phyloP scores from a whole-genome alignment of 805 yeast species.

The Lipomyces chichibuensis region DNA sequence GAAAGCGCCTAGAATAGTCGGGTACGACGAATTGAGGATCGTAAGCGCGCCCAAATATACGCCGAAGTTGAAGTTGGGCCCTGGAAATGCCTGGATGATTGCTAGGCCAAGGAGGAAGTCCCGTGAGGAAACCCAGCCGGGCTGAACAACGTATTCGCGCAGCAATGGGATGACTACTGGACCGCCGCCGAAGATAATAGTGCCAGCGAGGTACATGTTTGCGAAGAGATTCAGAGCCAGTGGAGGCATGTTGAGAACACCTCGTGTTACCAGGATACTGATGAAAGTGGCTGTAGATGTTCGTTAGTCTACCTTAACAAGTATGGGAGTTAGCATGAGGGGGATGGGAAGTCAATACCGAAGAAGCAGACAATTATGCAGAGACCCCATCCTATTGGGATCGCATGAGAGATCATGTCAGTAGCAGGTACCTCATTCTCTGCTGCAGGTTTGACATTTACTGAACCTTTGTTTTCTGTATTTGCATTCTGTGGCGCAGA shows the following conservation, averaged over 20 bases:
- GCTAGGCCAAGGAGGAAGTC: conserved; percentile 27
- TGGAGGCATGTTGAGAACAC: background rate
- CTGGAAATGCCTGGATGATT: conserved; percentile 28
- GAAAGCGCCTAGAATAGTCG: conserved; percentile 17
- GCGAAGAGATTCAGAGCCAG: conserved; percentile 15
- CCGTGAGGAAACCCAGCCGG: conserved; percentile 29
- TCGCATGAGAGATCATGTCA: background rate
- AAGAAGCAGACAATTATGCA: background rate
- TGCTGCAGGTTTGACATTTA: background rate
- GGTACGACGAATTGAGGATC: conserved; percentile 2
- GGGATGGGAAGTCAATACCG: background rate
- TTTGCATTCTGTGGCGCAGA: background rate
- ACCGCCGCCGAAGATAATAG: conserved; percentile 31
- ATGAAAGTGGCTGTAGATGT: background rate
- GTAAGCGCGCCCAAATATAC: conserved; percentile 27
- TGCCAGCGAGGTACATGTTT: conserved; percentile 25
- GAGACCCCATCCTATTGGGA: background rate
- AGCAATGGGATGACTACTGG: conserved; percentile 30
- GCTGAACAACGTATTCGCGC: conserved; percentile 25
- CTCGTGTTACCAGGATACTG: conserved; percentile 1
- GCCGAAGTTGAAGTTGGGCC: conserved; percentile 29
- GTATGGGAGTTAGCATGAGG: background rate
- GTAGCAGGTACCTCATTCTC: background rate
- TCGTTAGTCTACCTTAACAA: background rate
- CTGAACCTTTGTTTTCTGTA: background rate